Percentiles rank a stretch among this genome's conserved stretches.
Evolutionary conservation across 1,284 basidiomycete genomes (phyloP).

Genomic region (Amylostereum areolatum): DNA sequence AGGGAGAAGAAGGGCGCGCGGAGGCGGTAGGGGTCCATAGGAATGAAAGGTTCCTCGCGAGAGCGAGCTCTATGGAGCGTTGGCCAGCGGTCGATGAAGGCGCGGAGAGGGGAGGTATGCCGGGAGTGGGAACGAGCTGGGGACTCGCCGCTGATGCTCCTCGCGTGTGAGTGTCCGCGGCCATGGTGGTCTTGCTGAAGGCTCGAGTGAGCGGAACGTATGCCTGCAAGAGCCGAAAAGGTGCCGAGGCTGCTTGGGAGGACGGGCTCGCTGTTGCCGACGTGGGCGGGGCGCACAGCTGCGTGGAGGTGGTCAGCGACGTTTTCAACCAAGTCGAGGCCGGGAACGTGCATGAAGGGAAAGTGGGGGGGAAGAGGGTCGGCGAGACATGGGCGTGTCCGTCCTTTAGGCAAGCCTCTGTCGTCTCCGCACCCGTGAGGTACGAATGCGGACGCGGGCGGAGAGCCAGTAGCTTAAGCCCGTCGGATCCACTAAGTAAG

Average conservation of each 20-base stretch:
- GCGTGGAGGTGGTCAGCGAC: slow-evolving; percentile 3
- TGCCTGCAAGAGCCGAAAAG: slow-evolving; percentile 4
- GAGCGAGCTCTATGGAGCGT: slow-evolving; percentile 31
- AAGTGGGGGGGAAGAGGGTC: background rate
- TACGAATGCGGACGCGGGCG: too few relatives aligned
- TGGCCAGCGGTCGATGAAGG: slow-evolving; percentile 24
- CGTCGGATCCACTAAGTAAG: background rate
- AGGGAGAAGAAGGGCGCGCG: background rate
- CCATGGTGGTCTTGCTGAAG: background rate
- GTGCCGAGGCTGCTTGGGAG: slow-evolving; percentile 3
- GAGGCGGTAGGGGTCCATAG: slow-evolving; percentile 32
- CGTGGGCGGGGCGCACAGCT: slow-evolving; percentile 2
- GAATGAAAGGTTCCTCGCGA: slow-evolving; percentile 44
- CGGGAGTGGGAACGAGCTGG: slow-evolving; percentile 34
- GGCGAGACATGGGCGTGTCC: background rate
- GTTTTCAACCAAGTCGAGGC: background rate
- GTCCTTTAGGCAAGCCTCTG: background rate
- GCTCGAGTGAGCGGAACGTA: slow-evolving; percentile 2
- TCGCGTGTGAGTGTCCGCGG: slow-evolving; percentile 4
- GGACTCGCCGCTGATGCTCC: slow-evolving; percentile 8
- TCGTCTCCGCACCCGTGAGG: too few relatives aligned
- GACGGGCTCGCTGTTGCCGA: slow-evolving; percentile 9
- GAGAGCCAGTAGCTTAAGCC: too few relatives aligned
- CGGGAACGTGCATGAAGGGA: background rate
- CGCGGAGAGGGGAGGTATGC: slow-evolving; percentile 36